Conservation (phyloP, 305 asterid species). For the Plantago coronopus region DNA sequence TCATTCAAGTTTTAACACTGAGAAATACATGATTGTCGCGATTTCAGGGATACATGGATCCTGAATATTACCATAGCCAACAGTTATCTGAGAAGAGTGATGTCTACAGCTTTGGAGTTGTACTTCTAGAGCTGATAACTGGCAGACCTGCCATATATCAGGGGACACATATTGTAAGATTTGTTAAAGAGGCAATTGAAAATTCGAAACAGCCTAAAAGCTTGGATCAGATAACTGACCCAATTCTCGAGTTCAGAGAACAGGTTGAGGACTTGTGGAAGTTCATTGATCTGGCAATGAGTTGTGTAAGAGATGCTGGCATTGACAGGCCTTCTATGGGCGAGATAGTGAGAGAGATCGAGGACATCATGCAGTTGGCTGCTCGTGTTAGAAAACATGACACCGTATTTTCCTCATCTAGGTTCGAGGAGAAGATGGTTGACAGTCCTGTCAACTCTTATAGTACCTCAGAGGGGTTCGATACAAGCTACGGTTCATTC, state of each 20-base stretch:
- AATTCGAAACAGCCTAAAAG: conserved; percentile 25
- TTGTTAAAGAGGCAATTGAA: conserved; percentile 50
- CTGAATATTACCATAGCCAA: conserved; percentile 88
- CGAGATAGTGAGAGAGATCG: conserved; percentile 62
- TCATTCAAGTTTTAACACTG: background rate
- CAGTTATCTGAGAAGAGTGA: conserved; percentile 83
- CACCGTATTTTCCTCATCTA: conserved; percentile 24
- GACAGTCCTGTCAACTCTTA: conserved; percentile 34
- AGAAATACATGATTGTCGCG: conserved; percentile 4
- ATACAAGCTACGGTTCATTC: conserved; percentile 42
- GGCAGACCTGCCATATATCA: conserved; percentile 66
- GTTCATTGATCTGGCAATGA: conserved; percentile 53
- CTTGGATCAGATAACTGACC: conserved; percentile 46
- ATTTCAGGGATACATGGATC: conserved; percentile 87
- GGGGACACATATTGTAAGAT: conserved; percentile 73
- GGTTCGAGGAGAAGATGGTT: conserved; percentile 31
- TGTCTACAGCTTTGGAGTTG: conserved; percentile 81
- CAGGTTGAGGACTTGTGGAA: conserved; percentile 38
- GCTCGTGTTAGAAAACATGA: conserved; percentile 19
- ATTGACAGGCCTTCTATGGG: conserved; percentile 63
- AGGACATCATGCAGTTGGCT: conserved; percentile 42
- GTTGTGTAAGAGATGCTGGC: conserved; percentile 50
- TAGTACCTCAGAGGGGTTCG: conserved; percentile 31
- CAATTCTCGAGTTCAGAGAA: conserved; percentile 36
- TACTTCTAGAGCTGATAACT: conserved; percentile 68